phyloP scores from a whole-genome alignment of 1,284 basidiomycete species.

The Trametes polyzona region DNA sequence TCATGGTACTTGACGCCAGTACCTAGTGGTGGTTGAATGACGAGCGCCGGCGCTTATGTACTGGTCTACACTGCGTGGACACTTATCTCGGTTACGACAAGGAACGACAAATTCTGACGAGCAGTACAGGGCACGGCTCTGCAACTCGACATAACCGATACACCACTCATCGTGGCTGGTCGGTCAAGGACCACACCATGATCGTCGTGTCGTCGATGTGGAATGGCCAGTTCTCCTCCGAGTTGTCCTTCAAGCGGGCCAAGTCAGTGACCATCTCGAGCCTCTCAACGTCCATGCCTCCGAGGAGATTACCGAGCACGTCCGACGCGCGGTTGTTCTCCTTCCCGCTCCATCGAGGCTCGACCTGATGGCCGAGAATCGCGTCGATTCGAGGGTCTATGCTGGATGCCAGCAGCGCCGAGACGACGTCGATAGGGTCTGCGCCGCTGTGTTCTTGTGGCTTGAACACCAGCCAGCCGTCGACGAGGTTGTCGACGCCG shows the following conservation, averaged over 20 bases:
- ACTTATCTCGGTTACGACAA: no score
- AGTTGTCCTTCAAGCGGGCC: background rate
- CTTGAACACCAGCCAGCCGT: background rate
- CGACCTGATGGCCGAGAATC: background rate
- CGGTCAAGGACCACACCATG: conserved; percentile 5
- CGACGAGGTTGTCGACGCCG: conserved; percentile 1
- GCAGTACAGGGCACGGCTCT: no score
- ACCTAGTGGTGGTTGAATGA: no score
- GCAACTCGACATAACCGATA: no score
- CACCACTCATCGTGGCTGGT: no score
- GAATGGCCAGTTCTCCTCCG: background rate
- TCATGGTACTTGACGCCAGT: no score
- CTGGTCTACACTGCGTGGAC: no score
- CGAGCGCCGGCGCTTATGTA: no score
- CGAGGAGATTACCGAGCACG: conserved; percentile 6
- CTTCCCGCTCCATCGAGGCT: conserved; percentile 1
- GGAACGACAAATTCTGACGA: no score
- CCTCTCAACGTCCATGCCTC: background rate
- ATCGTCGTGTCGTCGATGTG: conserved; percentile 9
- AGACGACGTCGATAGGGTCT: background rate
- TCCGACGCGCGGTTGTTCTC: background rate
- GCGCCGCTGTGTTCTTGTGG: background rate
- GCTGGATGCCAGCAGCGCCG: background rate
- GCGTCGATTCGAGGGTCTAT: background rate
- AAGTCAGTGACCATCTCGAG: conserved; percentile 5